Evolutionary conservation across 1,284 basidiomycete species (phyloP), one percentile per base, ranked within the genome.

Genomic region (Rhizoctonia solani): DNA sequence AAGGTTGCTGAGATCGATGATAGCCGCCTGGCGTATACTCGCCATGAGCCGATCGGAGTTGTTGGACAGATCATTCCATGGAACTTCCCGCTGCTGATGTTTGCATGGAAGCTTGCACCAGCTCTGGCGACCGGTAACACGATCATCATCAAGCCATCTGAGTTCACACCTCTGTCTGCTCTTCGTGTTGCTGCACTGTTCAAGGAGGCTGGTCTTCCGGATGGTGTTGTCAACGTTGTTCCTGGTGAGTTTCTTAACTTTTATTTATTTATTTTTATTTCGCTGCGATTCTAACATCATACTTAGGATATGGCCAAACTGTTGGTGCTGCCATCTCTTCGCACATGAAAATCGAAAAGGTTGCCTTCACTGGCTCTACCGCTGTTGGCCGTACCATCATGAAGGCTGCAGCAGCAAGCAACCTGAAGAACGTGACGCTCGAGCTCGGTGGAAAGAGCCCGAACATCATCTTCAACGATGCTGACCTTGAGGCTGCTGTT

Each of bases 361-460:
- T 71, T 47, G 70, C 70, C 9, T 91, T 91, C 80, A 91, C 89
- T 0, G 89, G 89, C 16, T 84, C 81, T 42, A 93, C 91, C 1
- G 81, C 89, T 47, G 88, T 93, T 34, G 95, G 95, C 3, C 85
- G 92, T 23, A 88, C 89, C 76, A 87, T 98, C 78, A 86, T 93
- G 83, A 85, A 91, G 73, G 85, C 89, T 0, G 87, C 93, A 0
- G 87, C 93, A 3, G 86, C 88, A 79, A 88, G 83, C 54, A 95
- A 97, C 77, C 77, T 98, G 73, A 96, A 96, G 82, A 86, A 85
- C 56, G 90, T 96, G 61, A 93, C 93, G 3, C 87, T 97, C 73
- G 95, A 98, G 80, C 85, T 98, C 54, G 95, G 95, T 41, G 94
- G 95, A 39, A 98, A 97, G 83, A 89, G 87, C 69, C 91, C 93